phyloP scores from a whole-genome alignment of 176 grass and related monocot species.

The maize (Zea mays) region DNA sequence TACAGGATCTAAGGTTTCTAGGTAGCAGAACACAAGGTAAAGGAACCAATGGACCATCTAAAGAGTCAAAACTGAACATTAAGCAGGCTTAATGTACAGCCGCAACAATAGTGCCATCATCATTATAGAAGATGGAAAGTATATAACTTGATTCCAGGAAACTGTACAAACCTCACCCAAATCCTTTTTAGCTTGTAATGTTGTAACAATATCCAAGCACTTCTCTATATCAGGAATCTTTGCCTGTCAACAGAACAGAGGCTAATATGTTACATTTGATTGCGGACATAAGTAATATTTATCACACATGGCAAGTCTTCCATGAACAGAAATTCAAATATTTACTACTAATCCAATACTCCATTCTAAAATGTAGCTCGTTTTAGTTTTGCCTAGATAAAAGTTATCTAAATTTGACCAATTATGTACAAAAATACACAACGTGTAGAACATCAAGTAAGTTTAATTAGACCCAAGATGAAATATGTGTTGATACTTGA shows the following conservation, averaged over 20 bases:
- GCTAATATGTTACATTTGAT: slow-evolving; percentile 9
- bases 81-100: neutral
- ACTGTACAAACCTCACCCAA: slow-evolving; percentile 74
- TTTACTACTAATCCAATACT: neutral
- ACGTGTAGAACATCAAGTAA: neutral
- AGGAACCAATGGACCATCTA: neutral
- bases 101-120: neutral
- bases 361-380: neutral
- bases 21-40: neutral
- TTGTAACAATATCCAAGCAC: slow-evolving; percentile 82
- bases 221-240: slow-evolving; percentile 99
- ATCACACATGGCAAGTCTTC: too few relatives aligned
- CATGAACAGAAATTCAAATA: neutral
- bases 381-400: neutral
- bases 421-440: neutral
- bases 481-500: neutral
- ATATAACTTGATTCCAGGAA: neutral
- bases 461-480: neutral
- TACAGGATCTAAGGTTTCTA: neutral
- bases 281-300: neutral
- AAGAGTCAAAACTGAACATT: neutral
- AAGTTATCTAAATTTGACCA: neutral
- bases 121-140: neutral
- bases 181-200: slow-evolving; percentile 70
- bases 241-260: slow-evolving; percentile 57